Conservation (phyloP, 73 alveolate species). For the Paramecium sexaurelia region DNA sequence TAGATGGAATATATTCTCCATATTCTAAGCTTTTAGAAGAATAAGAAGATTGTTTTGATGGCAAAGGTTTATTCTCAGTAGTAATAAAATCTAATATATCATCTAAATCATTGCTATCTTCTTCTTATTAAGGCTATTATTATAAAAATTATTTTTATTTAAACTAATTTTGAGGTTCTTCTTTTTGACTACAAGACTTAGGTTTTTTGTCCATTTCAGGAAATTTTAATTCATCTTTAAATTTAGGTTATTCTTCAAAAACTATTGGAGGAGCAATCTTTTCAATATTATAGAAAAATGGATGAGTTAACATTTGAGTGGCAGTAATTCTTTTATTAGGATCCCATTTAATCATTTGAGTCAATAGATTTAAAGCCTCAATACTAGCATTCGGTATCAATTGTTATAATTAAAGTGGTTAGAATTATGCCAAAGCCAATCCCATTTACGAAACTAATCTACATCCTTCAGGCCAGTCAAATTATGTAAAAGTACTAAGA, state of each 20-base stretch:
- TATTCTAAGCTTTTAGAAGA: background rate
- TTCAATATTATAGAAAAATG: slow-evolving; percentile 74
- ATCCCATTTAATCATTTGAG: slow-evolving; percentile 93
- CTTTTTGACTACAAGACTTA: background rate
- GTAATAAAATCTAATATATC: slow-evolving; percentile 4
- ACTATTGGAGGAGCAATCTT: slow-evolving; percentile 13
- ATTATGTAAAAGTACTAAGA: slow-evolving; percentile 84
- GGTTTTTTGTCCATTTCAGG: background rate
- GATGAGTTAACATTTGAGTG: slow-evolving; percentile 84
- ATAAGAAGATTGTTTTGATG: background rate
- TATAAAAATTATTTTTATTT: background rate
- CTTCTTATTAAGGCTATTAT: background rate
- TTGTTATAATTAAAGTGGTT: slow-evolving; percentile 74
- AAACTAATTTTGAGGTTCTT: background rate
- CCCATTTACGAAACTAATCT: slow-evolving; percentile 89
- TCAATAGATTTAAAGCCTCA: slow-evolving; percentile 93
- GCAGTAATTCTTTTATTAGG: slow-evolving; percentile 97
- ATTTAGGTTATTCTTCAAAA: background rate
- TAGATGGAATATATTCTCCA: slow-evolving; percentile 46
- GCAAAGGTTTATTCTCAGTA: background rate
- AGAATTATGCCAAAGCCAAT: slow-evolving; percentile 81
- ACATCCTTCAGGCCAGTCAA: slow-evolving; percentile 95
- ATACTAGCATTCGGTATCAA: slow-evolving; percentile 85
- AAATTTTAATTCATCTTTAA: background rate
- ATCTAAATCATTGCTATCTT: slow-evolving; percentile 42